Evolutionary conservation across 2,329 filamentous ascomycete species (phyloP).

Genomic region (Ceratocystis alfenasii): DNA sequence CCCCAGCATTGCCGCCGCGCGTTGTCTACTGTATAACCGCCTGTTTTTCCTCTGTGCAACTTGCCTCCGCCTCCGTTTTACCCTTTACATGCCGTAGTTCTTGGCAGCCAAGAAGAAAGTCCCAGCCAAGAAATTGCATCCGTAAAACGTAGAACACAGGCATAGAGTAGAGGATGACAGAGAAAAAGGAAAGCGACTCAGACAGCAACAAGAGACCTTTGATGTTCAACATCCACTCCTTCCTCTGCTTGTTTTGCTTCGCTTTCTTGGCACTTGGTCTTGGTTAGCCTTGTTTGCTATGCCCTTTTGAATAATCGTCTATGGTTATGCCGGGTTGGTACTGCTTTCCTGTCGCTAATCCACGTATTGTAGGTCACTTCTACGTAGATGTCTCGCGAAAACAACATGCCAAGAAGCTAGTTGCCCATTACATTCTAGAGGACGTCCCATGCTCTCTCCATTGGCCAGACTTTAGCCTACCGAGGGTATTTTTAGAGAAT

Average conservation of each 20-base stretch:
- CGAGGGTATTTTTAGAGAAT: neutral
- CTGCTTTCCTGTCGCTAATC: neutral
- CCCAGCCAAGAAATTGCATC: constrained; percentile 1
- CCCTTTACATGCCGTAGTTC: constrained; percentile 1
- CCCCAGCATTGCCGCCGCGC: neutral
- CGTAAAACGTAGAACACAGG: neutral
- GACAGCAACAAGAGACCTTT: neutral
- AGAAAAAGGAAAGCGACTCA: neutral
- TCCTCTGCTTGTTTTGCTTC: neutral
- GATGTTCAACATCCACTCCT: neutral
- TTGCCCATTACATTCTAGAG: neutral
- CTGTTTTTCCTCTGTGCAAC: constrained; percentile 6
- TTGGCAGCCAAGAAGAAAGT: constrained; percentile 1
- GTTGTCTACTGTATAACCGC: neutral
- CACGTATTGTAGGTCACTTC: neutral
- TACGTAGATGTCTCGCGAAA: neutral
- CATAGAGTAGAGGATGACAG: neutral
- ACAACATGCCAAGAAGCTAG: constrained; percentile 1
- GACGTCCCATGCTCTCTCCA: neutral
- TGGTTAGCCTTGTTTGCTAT: constrained; percentile 3
- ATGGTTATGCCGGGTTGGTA: neutral
- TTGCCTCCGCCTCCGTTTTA: neutral
- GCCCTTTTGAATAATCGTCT: neutral
- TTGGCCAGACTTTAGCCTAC: neutral
- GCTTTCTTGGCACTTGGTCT: neutral